Conservation (phyloP, 371 early-diverging fungal species). For the Dichotomocladium elegans region DNA sequence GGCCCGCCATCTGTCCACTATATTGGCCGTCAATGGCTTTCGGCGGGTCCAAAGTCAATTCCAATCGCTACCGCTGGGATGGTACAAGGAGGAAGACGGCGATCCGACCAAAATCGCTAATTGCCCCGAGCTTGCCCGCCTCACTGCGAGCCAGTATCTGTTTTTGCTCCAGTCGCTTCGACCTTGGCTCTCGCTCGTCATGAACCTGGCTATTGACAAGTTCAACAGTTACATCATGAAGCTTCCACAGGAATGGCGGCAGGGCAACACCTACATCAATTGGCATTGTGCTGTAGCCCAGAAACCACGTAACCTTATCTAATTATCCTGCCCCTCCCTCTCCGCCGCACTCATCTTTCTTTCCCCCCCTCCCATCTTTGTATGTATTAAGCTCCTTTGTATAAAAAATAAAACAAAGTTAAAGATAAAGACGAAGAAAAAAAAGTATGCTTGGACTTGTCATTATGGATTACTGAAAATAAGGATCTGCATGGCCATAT, state of each 20-base stretch:
- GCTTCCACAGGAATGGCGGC: conserved; percentile 22
- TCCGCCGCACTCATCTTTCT: background rate
- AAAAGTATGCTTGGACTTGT: background rate
- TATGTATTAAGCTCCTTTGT: background rate
- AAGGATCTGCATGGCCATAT: conserved; percentile 51
- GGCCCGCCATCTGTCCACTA: conserved; percentile 22
- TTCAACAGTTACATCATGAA: conserved; percentile 13
- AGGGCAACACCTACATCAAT: conserved; percentile 24
- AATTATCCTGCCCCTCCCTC: background rate
- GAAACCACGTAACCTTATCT: conserved; percentile 16
- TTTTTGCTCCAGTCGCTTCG: conserved; percentile 22
- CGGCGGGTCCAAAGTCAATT: conserved; percentile 38
- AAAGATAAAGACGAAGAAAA: too few relatives aligned
- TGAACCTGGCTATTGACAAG: conserved; percentile 8
- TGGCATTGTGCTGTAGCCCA: conserved; percentile 37
- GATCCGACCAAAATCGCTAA: background rate
- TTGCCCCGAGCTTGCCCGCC: conserved; percentile 14
- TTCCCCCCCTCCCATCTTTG: background rate
- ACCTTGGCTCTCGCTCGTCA: conserved; percentile 20
- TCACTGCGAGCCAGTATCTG: conserved; percentile 23
- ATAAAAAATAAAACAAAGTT: conserved; percentile 1
- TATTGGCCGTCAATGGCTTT: conserved; percentile 31
- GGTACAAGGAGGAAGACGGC: conserved; percentile 15
- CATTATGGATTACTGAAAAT: conserved; percentile 19
- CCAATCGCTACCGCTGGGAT: conserved; percentile 37